Percentiles rank a stretch among this genome's conserved stretches.
Conservation (phyloP, 2,329 filamentous ascomycete genomes). For the Fusarium redolens region DNA sequence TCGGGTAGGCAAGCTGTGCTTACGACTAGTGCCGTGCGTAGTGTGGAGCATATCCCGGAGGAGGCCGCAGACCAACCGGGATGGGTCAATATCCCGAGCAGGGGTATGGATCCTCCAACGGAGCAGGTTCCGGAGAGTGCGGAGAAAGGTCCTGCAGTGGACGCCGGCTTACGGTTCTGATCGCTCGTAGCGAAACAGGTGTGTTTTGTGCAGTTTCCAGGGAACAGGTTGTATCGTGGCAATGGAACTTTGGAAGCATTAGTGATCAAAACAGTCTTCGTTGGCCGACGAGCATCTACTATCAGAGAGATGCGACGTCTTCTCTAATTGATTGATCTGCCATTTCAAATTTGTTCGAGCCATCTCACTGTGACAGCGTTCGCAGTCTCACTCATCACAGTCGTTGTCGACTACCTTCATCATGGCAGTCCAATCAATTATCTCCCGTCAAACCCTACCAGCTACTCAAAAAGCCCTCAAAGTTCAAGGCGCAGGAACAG, state of each 20-base stretch:
- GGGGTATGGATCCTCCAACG: neutral
- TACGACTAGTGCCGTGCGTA: neutral
- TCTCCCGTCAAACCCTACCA: neutral
- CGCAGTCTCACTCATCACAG: neutral
- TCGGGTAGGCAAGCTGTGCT: neutral
- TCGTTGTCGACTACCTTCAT: neutral
- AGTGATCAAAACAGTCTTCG: neutral
- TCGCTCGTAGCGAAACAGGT: fast-evolving
- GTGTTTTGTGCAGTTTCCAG: neutral
- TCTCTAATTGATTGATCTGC: neutral
- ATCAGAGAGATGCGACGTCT: neutral
- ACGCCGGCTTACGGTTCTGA: neutral
- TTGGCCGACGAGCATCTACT: neutral
- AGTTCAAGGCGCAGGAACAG: neutral
- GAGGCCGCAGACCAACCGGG: neutral
- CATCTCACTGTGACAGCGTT: neutral
- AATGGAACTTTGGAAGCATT: neutral
- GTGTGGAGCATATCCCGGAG: neutral
- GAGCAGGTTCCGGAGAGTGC: neutral
- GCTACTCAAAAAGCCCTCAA: neutral
- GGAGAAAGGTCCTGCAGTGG: neutral
- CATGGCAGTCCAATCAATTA: conserved; percentile 2
- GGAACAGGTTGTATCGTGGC: neutral
- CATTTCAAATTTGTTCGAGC: neutral
- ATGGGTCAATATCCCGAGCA: neutral